phyloP scores from a whole-genome alignment of 2,329 filamentous ascomycete genomes.

The Stagonosporopsis vannaccii region DNA sequence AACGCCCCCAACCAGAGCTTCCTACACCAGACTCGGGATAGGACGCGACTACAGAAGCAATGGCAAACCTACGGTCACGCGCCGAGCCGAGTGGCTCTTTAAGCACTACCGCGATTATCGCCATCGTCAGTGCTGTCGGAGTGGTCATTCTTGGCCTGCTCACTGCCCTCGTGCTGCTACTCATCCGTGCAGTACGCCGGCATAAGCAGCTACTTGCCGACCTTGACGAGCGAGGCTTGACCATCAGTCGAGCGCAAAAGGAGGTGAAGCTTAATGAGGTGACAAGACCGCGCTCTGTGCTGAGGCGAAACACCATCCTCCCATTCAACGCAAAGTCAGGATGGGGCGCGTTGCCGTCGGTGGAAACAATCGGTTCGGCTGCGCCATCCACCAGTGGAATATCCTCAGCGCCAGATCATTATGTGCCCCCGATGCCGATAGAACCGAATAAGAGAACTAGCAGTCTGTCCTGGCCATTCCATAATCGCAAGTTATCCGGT shows the following conservation, averaged over 20 bases:
- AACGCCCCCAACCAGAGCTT: background rate
- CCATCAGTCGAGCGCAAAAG: conserved; percentile 32
- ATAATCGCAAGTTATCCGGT: conserved; percentile 32
- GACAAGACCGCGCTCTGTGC: conserved; percentile 40
- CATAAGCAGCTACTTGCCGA: conserved; percentile 43
- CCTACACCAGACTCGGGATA: background rate
- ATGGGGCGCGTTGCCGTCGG: conserved; percentile 52
- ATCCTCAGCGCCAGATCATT: conserved; percentile 30
- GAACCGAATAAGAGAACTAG: conserved; percentile 28
- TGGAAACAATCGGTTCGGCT: conserved; percentile 43
- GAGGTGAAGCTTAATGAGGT: conserved; percentile 26
- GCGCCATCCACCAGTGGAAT: conserved; percentile 21
- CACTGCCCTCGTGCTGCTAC: conserved; percentile 33
- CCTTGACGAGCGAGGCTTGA: conserved; percentile 43
- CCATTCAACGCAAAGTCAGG: conserved; percentile 48
- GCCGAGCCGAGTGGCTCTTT: conserved; percentile 23
- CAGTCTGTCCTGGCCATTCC: conserved; percentile 44
- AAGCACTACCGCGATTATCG: conserved; percentile 33
- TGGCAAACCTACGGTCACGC: conserved; percentile 21
- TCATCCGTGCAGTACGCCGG: conserved; percentile 35
- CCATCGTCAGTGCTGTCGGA: conserved; percentile 35
- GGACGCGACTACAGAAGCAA: background rate
- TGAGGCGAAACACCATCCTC: conserved; percentile 42
- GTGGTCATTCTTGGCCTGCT: conserved; percentile 37
- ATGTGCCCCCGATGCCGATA: conserved; percentile 26